These are phyloP conservation scores for Mortierella sp. DNA, from an alignment of 371 early-diverging fungal genomes.

Conservation along the genomic window DNA sequence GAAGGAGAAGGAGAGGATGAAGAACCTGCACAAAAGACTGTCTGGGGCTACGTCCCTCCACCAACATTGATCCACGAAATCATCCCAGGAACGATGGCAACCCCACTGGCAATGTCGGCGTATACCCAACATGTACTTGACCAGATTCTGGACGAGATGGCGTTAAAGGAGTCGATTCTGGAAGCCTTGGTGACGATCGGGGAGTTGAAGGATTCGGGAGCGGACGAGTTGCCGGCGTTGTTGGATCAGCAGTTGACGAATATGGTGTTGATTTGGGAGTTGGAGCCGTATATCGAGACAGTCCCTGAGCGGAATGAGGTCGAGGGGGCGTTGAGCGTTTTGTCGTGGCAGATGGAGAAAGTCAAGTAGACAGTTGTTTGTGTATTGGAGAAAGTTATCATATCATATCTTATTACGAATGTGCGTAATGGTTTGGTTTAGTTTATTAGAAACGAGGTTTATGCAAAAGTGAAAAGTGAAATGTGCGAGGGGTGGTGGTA, in stretches of 20 bases:
- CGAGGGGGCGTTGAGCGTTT: constrained; percentile 27
- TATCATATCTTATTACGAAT: not conserved
- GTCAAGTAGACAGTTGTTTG: constrained; percentile 19
- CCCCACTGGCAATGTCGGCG: constrained; percentile 23
- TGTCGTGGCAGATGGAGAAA: constrained; percentile 50
- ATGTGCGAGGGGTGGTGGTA: not conserved
- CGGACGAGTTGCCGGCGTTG: constrained; percentile 45
- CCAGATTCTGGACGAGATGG: constrained; percentile 42
- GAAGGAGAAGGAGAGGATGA: not conserved
- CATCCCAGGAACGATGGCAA: constrained; percentile 44
- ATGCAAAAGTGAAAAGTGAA: constrained; percentile 9
- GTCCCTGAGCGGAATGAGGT: constrained; percentile 30
- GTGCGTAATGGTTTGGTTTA: not conserved
- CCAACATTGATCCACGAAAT: constrained; percentile 18
- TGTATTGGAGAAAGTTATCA: not conserved
- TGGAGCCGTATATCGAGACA: constrained; percentile 49
- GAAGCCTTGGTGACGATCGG: constrained; percentile 41
- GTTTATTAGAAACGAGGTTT: not conserved
- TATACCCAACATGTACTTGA: constrained; percentile 37
- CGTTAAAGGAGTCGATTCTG: constrained; percentile 42
- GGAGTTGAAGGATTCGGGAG: constrained; percentile 43
- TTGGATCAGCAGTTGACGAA: constrained; percentile 52
- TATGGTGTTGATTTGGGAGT: constrained; percentile 43
- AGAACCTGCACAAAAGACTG: not conserved
- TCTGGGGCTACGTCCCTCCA: constrained; percentile 26